A percentile compares a stretch with the other conserved stretches of the same genome.
Conservation (phyloP, 768 basidiomycete genomes). For the Rhodotorula kratochvilovae region DNA sequence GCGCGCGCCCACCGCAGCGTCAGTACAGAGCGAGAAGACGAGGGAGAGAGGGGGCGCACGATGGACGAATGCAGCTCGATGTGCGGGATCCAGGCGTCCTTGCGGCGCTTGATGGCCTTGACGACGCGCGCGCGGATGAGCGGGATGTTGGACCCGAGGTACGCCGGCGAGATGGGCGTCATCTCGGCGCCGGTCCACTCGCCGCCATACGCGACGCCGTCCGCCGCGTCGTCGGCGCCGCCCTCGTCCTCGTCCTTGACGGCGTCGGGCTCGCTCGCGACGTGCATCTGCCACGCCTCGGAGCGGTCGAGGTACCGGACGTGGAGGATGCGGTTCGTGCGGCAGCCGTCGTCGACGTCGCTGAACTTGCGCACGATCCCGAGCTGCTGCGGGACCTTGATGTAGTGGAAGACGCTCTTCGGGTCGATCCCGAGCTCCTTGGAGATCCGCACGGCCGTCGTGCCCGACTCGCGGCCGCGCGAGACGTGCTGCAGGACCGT, state of each 20-base stretch:
- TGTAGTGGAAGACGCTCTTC: constrained; percentile 82
- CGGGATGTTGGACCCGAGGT: constrained; percentile 42
- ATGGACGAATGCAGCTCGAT: constrained; percentile 72
- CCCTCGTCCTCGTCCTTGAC: constrained; percentile 48
- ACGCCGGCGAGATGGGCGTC: constrained; percentile 40
- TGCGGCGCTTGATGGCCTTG: constrained; percentile 66
- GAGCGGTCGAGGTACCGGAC: constrained; percentile 75
- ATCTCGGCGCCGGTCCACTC: constrained; percentile 33
- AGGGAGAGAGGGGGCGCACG: constrained; percentile 51
- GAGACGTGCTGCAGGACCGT: constrained; percentile 76
- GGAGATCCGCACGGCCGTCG: constrained; percentile 72
- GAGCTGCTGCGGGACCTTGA: constrained; percentile 68
- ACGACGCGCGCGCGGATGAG: constrained; percentile 67
- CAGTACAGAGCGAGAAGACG: background rate
- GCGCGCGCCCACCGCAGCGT: background rate
- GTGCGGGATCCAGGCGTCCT: constrained; percentile 65
- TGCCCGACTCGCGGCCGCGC: constrained; percentile 69
- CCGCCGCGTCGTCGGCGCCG: constrained; percentile 42
- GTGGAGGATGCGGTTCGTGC: constrained; percentile 72
- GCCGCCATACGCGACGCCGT: background rate
- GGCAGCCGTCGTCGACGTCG: constrained; percentile 28
- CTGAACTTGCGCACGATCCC: constrained; percentile 51
- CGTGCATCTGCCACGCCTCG: constrained; percentile 48
- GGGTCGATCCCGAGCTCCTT: constrained; percentile 76
- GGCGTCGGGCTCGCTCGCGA: constrained; percentile 17